Evolutionary conservation across 108 stramenopile species (phyloP).

Genomic region (Pseudonitzschia pungens): DNA sequence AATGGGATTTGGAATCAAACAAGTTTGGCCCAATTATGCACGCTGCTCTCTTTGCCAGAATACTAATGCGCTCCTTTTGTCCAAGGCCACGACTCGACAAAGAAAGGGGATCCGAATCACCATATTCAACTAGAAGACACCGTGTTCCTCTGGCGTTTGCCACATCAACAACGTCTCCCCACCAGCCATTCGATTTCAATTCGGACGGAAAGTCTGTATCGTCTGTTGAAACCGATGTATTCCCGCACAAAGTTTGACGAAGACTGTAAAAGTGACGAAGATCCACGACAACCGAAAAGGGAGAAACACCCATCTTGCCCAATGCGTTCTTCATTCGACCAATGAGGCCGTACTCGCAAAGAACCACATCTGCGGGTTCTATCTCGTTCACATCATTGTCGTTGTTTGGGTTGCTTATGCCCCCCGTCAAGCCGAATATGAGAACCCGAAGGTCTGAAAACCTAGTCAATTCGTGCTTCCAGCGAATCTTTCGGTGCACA

Average conservation of each 20-base stretch:
- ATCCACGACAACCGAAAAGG: slow-evolving; percentile 37
- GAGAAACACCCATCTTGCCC: slow-evolving; percentile 7
- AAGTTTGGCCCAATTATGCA: slow-evolving; percentile 26
- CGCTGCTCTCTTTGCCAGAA: slow-evolving; percentile 37
- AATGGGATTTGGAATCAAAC: slow-evolving; percentile 16
- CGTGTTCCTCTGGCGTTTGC: not conserved
- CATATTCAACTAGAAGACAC: slow-evolving; percentile 35
- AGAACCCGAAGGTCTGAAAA: slow-evolving; percentile 44
- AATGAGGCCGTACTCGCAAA: slow-evolving; percentile 59
- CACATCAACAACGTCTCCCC: slow-evolving; percentile 29
- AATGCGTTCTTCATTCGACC: slow-evolving; percentile 16
- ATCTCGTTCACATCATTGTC: not conserved
- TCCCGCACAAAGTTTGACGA: slow-evolving; percentile 7
- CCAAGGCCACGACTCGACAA: slow-evolving; percentile 11
- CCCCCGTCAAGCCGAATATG: slow-evolving; percentile 26
- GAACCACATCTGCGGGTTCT: slow-evolving; percentile 40
- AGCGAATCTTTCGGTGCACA: slow-evolving; percentile 41
- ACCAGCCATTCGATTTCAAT: slow-evolving; percentile 34
- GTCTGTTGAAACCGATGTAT: not conserved
- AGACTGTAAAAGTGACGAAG: slow-evolving; percentile 33
- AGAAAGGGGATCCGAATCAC: slow-evolving; percentile 17
- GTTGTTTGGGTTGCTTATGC: slow-evolving; percentile 17
- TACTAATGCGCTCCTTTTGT: slow-evolving; percentile 26
- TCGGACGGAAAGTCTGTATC: slow-evolving; percentile 15
- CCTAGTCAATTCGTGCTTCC: slow-evolving; percentile 61